Evolutionary conservation across 176 grass and related monocot genomes (phyloP).

Genomic region (bread wheat (Triticum aestivum)): IWGSC_CS_RefSeq_v2.1 NC_057806.1:546217997-546218496

Average conservation of each 20-base stretch:
- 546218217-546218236: conserved; percentile 72
- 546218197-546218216: conserved; percentile 65
- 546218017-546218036: conserved; percentile 56
- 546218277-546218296: conserved; percentile 80
- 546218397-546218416: conserved; percentile 69
- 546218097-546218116: conserved; percentile 25
- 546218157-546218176: conserved; percentile 66
- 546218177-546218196: conserved; percentile 84
- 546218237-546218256: conserved; percentile 61
- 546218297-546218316: conserved; percentile 76
- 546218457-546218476: conserved; percentile 66
- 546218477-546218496: conserved; percentile 56
- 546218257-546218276: conserved; percentile 93
- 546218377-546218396: conserved; percentile 47
- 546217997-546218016: conserved; percentile 75
- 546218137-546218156: conserved; percentile 88
- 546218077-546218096: neutral
- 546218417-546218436: conserved; percentile 42
- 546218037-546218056: conserved; percentile 29
- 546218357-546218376: conserved; percentile 60
- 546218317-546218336: conserved; percentile 35
- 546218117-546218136: conserved; percentile 88
- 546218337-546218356: conserved; percentile 33
- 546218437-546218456: conserved; percentile 42
- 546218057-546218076: neutral